Evolutionary conservation across 306 rosid species (phyloP), one percentile per base, ranked within the genome.

Genomic region (Dalbergia cochinchinensis): DNA sequence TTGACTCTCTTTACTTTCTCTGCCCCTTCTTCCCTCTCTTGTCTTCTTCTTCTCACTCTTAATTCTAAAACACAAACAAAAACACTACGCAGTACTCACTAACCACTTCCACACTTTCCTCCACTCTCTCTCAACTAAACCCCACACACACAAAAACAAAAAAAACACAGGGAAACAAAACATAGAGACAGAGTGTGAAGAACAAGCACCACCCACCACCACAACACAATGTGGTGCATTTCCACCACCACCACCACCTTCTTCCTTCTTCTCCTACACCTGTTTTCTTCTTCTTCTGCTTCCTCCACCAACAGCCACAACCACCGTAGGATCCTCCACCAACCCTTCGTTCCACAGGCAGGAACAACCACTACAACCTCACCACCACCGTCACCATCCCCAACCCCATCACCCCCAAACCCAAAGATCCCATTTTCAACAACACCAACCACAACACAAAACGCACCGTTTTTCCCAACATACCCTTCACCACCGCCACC

Each of bases 401-500:
- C 85, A 0, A 63, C 85, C 0, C 80, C 85, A 5, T 5, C 74
- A 9, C 20, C 79, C 0, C 74, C 82, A 8, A 76, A 83, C 75
- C 86, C 96, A 26, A 65, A 92, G 51, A 82, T 84, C 65, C 97
- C 98, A 4, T 88, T 91, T 88, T 91, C 97, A 35, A 4, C 81
- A 39, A 65, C 88, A 11, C 76, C 57, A 87, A 7, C 70, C n/a
- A 41, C 71, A 3, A 8, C 71, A 8, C n/a, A 51, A 54, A 54
- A 54, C 20, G 19, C 94, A 4, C 94, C 98, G 0, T 94, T 94
- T 74, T 94, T 94, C 86, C 99, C 99, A 0, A n/a, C 90, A 12
- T 87, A 82, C 77, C 91, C 91, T 6, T 78, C 94, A 1, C 86
- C 94, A 0, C 93, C 97, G 11, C 90, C 98, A 0, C 91, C 97